Base-by-base conservation (phyloP, 176 grass and related monocot genomes). In the Phyllostachys edulis region DNA sequence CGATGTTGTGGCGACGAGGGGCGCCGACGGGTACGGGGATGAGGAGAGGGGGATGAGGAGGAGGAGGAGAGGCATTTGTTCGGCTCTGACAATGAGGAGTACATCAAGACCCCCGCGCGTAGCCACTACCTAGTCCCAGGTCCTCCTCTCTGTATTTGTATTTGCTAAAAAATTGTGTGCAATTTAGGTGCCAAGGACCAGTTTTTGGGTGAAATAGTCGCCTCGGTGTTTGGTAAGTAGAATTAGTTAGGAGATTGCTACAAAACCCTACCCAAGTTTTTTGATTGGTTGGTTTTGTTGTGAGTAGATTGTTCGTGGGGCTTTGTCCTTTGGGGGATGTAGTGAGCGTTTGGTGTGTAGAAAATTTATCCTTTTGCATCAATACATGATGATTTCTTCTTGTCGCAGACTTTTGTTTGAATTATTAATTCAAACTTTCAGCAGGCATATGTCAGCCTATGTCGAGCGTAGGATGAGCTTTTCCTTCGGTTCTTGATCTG, bases 51-150 rank as follows among this genome's bases (percentile, higher is more conserved):
- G n/a, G n/a, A n/a, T n/a, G n/a, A n/a, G n/a, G n/a, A n/a, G n/a
- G n/a, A n/a, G n/a, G n/a, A n/a, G n/a, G n/a, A n/a, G n/a, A n/a
- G n/a, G n/a, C n/a, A n/a, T n/a, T n/a, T n/a, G n/a, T n/a, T n/a
- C n/a, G n/a, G n/a, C n/a, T n/a, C n/a, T n/a, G n/a, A n/a, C n/a
- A n/a, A n/a, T n/a, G n/a, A n/a, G n/a, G n/a, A n/a, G n/a, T n/a
- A n/a, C n/a, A n/a, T n/a, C n/a, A n/a, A n/a, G n/a, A n/a, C n/a
- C n/a, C n/a, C n/a, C n/a, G n/a, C n/a, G n/a, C n/a, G n/a, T n/a
- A n/a, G n/a, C n/a, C 32, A 77, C 54, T 99, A 88, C 52, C 80
- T 91, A 39, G 93, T 99, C 36, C 96, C 93, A 84, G 93, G 96
- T 99, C 76, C 20, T 85, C 55, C 26, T 78, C 87, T 70, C 63